A percentile compares a stretch with the other conserved stretches of the same genome.
These are phyloP conservation scores for Chlorella sp. DNA, from an alignment of 139 green algal genomes.

Conservation along the genomic window DNA sequence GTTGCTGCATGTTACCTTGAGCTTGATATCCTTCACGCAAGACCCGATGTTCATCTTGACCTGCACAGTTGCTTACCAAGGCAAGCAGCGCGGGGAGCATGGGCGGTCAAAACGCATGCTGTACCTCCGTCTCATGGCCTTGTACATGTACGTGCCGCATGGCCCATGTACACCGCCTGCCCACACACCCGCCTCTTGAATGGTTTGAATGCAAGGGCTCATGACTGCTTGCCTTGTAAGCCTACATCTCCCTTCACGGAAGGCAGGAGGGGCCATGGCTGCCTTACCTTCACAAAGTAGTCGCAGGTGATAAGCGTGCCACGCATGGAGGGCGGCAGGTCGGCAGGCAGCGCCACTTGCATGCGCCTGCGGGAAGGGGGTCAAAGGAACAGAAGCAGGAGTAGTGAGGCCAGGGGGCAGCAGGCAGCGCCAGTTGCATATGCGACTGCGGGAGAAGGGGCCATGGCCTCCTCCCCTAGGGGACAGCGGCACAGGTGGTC, in stretches of 20 bases:
- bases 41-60: neutral
- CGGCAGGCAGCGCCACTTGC: neutral
- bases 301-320: constrained; percentile 4
- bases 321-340: constrained; percentile 22
- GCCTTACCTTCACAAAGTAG: constrained; percentile 14
- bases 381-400: no score
- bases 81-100: no score
- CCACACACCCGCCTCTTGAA: no score
- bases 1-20: neutral
- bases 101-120: no score
- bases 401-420: neutral
- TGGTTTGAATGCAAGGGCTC: no score
- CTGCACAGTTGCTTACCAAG: neutral
- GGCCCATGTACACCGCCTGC: no score
- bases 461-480: neutral
- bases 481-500: neutral
- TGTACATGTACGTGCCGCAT: no score
- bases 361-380: constrained; percentile 16
- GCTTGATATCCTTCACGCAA: neutral
- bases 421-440: neutral
- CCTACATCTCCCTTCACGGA: no score
- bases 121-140: no score
- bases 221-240: no score
- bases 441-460: neutral
- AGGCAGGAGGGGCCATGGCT: no score